Conservation (phyloP, 371 early-diverging fungal species). For the Circinella umbellata region DNA sequence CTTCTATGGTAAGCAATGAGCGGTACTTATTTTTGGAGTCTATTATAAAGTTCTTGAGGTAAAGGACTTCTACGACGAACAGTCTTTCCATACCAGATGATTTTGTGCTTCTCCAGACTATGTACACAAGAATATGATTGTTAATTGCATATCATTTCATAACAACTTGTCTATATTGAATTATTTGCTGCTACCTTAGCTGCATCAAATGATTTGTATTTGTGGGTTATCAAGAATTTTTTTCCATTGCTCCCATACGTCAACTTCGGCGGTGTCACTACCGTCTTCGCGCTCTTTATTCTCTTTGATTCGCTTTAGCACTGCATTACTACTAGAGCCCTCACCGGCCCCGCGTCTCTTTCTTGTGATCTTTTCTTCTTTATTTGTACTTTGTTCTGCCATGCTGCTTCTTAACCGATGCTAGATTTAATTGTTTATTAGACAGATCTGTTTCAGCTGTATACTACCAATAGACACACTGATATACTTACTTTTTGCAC, state of each 20-base stretch:
- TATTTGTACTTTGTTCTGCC: slow-evolving; percentile 3
- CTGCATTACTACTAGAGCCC: background rate
- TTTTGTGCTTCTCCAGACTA: slow-evolving; percentile 5
- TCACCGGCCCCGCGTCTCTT: background rate
- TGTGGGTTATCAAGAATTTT: background rate
- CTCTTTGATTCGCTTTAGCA: background rate
- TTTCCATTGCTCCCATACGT: background rate
- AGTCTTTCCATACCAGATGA: slow-evolving; percentile 1
- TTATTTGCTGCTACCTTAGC: background rate
- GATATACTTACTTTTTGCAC: slow-evolving; percentile 2
- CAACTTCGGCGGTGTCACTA: background rate
- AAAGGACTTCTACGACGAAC: slow-evolving; percentile 1
- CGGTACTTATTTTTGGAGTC: slow-evolving; percentile 26
- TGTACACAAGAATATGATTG: background rate
- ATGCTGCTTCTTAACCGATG: slow-evolving; percentile 2
- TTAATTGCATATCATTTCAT: slow-evolving; percentile 4
- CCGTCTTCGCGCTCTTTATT: background rate
- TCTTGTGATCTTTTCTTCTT: slow-evolving; percentile 6
- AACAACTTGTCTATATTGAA: background rate
- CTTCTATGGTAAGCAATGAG: slow-evolving; percentile 27
- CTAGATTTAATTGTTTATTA: slow-evolving; percentile 4
- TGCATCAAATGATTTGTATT: slow-evolving; percentile 9
- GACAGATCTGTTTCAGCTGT: background rate
- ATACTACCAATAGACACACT: background rate
- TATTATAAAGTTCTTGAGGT: slow-evolving; percentile 24